Evolutionary conservation across 2,329 filamentous ascomycete genomes (phyloP).

Genomic region (Leptosphaerulina australis): DNA sequence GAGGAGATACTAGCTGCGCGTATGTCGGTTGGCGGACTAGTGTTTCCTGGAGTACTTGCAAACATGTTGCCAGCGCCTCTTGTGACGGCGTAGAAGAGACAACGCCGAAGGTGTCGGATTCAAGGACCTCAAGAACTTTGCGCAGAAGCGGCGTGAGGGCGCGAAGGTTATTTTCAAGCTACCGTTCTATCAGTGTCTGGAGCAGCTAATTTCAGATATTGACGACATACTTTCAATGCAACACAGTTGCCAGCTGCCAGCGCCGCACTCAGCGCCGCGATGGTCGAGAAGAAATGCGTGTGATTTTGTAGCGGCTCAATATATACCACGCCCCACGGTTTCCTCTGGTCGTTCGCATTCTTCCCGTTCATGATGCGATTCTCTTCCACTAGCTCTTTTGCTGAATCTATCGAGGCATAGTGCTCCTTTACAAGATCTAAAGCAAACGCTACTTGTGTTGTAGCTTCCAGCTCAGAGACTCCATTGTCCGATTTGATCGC

Average conservation of each 20-base stretch:
- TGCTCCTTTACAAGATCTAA: constrained; percentile 50
- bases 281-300: constrained; percentile 53
- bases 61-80: constrained; percentile 28
- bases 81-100: constrained; percentile 42
- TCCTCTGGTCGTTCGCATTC: constrained; percentile 44
- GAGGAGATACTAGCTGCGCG: constrained; percentile 46
- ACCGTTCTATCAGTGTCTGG: background rate
- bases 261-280: constrained; percentile 51
- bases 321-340: constrained; percentile 53
- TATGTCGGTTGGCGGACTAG: constrained; percentile 18
- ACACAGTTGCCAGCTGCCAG: constrained; percentile 60
- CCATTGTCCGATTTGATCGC: constrained; percentile 52
- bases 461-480: constrained; percentile 47
- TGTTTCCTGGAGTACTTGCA: constrained; percentile 46
- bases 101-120: constrained; percentile 57
- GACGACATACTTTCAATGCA: constrained; percentile 53
- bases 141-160: constrained; percentile 46
- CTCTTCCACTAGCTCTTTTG: constrained; percentile 49
- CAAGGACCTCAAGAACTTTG: constrained; percentile 52
- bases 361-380: constrained; percentile 52
- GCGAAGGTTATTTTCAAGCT: constrained; percentile 52
- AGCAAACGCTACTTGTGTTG: constrained; percentile 51
- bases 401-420: constrained; percentile 50
- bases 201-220: background rate
- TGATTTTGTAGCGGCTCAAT: constrained; percentile 55